Evolutionary conservation across 2,329 filamentous ascomycete genomes (phyloP).

Genomic region (Sporothrix sp.): DNA sequence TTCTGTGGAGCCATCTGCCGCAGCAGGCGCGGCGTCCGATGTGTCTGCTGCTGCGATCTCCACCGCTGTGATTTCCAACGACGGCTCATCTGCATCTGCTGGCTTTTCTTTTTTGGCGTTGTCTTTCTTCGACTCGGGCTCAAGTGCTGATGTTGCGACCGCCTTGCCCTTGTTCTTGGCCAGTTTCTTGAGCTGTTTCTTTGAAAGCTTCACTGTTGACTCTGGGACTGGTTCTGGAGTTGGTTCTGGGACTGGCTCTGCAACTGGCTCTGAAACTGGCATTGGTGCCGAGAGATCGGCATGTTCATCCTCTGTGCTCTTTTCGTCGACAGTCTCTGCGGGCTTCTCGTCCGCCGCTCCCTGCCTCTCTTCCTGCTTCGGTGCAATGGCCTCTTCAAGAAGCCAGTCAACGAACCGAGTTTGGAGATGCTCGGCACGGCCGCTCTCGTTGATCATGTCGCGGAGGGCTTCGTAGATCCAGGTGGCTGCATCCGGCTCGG

Average conservation of each 20-base stretch:
- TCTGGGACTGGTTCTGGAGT: not conserved
- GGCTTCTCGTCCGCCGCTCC: not conserved
- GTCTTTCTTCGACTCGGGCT: not conserved
- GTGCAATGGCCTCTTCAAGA: not conserved
- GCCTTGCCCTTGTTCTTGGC: conserved; percentile 7
- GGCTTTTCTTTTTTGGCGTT: not conserved
- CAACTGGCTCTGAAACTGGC: not conserved
- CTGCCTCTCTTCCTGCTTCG: not conserved
- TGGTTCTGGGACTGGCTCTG: not conserved
- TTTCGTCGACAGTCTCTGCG: not conserved
- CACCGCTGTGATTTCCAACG: too few species aligned
- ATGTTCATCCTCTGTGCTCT: not conserved
- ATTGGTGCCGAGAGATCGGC: too few species aligned
- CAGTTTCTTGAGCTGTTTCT: conserved; percentile 2
- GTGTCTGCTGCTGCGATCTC: too few species aligned
- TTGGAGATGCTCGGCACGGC: not conserved
- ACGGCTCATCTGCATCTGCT: not conserved
- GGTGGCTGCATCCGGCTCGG: conserved; percentile 4
- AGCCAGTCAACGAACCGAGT: conserved; percentile 11
- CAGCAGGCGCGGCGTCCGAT: too few species aligned
- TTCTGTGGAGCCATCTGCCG: too few species aligned
- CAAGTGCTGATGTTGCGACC: not conserved
- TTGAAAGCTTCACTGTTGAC: not conserved
- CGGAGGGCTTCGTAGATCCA: conserved; percentile 11
- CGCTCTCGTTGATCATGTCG: not conserved